Evolutionary conservation across 2,329 filamentous ascomycete genomes (phyloP).

Genomic region (Aspergillus niger): DNA sequence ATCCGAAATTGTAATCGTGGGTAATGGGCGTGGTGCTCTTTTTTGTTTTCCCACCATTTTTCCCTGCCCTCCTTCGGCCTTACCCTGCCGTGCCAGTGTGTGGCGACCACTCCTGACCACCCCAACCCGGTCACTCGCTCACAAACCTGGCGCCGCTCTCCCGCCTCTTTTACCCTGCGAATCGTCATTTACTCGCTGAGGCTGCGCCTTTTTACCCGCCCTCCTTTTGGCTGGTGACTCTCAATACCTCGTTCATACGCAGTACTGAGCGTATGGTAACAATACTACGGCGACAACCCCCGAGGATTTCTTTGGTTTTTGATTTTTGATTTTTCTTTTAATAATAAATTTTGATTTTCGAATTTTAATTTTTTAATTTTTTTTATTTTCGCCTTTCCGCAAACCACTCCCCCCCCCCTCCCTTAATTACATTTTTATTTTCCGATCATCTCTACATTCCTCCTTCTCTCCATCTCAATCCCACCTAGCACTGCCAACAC

Average conservation of each 20-base stretch:
- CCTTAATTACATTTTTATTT: constrained; percentile 22
- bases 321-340: not conserved
- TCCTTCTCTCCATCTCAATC: constrained; percentile 22
- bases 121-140: constrained; percentile 1
- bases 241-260: not conserved
- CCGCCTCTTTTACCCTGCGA: constrained; percentile 16
- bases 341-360: constrained; percentile 7
- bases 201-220: not conserved
- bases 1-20: constrained; percentile 16
- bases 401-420: not conserved
- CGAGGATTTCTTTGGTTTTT: not conserved
- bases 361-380: constrained; percentile 4
- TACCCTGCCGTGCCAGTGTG: constrained; percentile 12
- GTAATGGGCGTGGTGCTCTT: constrained; percentile 1
- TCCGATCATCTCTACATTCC: constrained; percentile 25
- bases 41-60: constrained; percentile 5
- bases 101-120: constrained; percentile 19
- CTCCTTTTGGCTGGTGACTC: not conserved
- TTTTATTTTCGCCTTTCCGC: constrained; percentile 12
- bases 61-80: constrained; percentile 1
- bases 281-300: constrained; percentile 1
- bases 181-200: constrained; percentile 7
- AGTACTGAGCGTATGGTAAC: not conserved
- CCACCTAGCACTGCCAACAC: constrained; percentile 28
- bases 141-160: constrained; percentile 21